Percentiles rank a stretch among this genome's conserved stretches.
These are phyloP conservation scores for Penicillium sp. DNA, from an alignment of 2,329 filamentous ascomycete genomes.

Conservation along the genomic window DNA sequence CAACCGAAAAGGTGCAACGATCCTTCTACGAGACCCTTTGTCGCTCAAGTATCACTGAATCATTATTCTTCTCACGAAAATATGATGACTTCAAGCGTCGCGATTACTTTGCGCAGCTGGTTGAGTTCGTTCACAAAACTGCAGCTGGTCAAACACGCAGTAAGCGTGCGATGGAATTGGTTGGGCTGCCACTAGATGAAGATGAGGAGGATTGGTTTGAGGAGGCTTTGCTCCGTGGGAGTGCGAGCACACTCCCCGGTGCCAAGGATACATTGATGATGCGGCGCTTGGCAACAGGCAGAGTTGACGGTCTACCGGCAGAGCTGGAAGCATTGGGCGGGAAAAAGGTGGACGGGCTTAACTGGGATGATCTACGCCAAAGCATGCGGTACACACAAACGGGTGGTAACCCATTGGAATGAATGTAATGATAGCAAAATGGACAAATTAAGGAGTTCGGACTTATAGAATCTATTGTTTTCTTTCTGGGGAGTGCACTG, in stretches of 20 bases:
- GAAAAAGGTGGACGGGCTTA: conserved; percentile 50
- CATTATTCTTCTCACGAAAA: conserved; percentile 70
- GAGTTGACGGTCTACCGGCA: conserved; percentile 33
- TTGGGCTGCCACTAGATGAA: conserved; percentile 69
- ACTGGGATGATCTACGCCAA: conserved; percentile 51
- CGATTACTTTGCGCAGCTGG: conserved; percentile 65
- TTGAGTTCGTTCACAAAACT: conserved; percentile 57
- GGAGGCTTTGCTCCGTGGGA: conserved; percentile 64
- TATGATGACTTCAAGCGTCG: conserved; percentile 63
- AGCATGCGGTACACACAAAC: conserved; percentile 30
- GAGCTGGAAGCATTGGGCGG: conserved; percentile 43
- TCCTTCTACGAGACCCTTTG: conserved; percentile 70
- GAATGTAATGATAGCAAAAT: conserved; percentile 6
- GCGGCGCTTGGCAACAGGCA: conserved; percentile 69
- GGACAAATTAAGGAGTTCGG: conserved; percentile 14
- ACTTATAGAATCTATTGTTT: background rate
- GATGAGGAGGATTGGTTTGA: conserved; percentile 75
- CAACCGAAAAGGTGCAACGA: conserved; percentile 60
- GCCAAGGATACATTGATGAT: conserved; percentile 74
- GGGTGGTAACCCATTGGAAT: conserved; percentile 7
- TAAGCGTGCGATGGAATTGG: conserved; percentile 65
- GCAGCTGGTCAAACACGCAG: conserved; percentile 44
- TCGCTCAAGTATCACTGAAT: conserved; percentile 67
- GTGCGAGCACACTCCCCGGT: conserved; percentile 63
- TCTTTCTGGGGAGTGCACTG: background rate